Conservation (phyloP, 495 filamentous ascomycete species). For the Recurvomyces mirabilis region DNA sequence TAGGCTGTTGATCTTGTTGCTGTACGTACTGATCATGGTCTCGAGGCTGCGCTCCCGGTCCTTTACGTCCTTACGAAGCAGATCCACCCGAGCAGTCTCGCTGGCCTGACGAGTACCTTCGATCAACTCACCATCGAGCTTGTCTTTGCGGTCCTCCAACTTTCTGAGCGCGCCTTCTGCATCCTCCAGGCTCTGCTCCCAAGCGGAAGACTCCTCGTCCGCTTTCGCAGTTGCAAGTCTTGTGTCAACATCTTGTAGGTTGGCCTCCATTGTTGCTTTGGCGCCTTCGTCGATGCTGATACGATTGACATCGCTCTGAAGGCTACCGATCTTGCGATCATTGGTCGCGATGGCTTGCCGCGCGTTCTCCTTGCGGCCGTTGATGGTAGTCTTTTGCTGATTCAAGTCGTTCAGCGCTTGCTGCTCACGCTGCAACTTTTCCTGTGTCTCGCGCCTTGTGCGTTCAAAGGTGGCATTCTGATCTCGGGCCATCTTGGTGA, state of each 20-base stretch:
- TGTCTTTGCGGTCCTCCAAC: constrained; percentile 56
- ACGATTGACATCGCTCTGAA: constrained; percentile 54
- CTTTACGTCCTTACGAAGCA: constrained; percentile 63
- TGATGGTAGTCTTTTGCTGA: constrained; percentile 52
- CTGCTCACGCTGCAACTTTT: constrained; percentile 56
- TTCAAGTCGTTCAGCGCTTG: constrained; percentile 55
- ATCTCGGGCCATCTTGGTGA: constrained; percentile 62
- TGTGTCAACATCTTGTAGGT: constrained; percentile 55
- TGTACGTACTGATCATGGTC: constrained; percentile 65
- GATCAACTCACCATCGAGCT: constrained; percentile 62
- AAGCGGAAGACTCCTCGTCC: constrained; percentile 47
- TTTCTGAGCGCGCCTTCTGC: constrained; percentile 50
- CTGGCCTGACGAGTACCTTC: constrained; percentile 67
- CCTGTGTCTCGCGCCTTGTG: constrained; percentile 57
- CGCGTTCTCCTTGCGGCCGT: constrained; percentile 57
- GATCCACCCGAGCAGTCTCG: constrained; percentile 67
- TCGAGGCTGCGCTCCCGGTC: constrained; percentile 59
- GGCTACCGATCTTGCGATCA: constrained; percentile 49
- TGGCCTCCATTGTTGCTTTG: constrained; percentile 60
- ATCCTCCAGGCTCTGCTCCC: constrained; percentile 54
- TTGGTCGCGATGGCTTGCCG: constrained; percentile 56
- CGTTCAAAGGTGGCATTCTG: constrained; percentile 66
- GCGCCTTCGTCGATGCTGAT: constrained; percentile 76
- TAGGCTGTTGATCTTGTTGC: constrained; percentile 50
- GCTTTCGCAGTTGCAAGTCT: constrained; percentile 50